Percentiles rank a stretch among this genome's conserved stretches.
Conservation (phyloP, 805 yeast species). For the Wickerhamiella dianesei region DNA sequence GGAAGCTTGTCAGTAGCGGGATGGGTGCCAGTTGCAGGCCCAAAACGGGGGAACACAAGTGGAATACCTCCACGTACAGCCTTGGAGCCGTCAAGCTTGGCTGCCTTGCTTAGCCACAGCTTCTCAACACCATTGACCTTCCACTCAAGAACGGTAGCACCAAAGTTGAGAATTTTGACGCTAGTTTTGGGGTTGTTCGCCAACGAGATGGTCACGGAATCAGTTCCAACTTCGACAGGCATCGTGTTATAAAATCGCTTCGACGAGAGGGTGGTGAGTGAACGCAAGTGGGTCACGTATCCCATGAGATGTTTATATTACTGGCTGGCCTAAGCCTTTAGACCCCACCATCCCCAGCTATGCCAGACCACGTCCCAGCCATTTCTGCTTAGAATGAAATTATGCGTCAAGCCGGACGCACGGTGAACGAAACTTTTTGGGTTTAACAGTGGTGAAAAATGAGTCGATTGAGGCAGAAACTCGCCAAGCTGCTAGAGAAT, state of each 20-base stretch:
- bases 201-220: slow-evolving; percentile 14
- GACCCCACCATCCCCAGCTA: too few relatives aligned
- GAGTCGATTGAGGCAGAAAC: slow-evolving; percentile 9
- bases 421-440: too few relatives aligned
- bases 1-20: slow-evolving; percentile 47
- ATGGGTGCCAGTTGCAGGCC: slow-evolving; percentile 34
- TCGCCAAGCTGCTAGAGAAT: slow-evolving; percentile 9
- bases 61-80: slow-evolving; percentile 98
- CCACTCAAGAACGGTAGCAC: slow-evolving; percentile 88
- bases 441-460: too few relatives aligned
- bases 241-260: slow-evolving; percentile 3
- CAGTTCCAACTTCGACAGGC: slow-evolving; percentile 11
- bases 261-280: neutral
- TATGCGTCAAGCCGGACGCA: neutral
- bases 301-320: neutral
- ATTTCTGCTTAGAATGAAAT: neutral
- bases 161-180: slow-evolving; percentile 64
- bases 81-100: slow-evolving; percentile 78
- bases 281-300: neutral
- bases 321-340: too few relatives aligned
- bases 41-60: slow-evolving; percentile 78
- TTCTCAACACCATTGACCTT: slow-evolving; percentile 55
- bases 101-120: slow-evolving; percentile 51
- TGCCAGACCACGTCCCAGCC: too few relatives aligned
- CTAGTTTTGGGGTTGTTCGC: slow-evolving; percentile 10